Base-by-base conservation (phyloP, 306 rosid species). In the Purshia tridentata region DNA sequence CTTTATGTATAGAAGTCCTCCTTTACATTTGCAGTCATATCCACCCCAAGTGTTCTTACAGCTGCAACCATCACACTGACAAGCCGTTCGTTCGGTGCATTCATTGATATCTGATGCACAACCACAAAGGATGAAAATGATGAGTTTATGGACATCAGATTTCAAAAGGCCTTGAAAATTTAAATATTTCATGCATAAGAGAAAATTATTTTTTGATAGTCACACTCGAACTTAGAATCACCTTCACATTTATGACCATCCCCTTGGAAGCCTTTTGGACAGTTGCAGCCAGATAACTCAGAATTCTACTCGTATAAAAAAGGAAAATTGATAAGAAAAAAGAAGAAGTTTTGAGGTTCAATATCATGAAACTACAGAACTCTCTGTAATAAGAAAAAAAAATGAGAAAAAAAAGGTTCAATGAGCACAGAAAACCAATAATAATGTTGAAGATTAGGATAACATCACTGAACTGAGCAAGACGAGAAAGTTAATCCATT, bases 381-480 rank as follows among this genome's bases (percentile, higher is more conserved):
- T 50, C 6, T 39, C 42, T 4, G n/a, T n/a, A 50, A 52, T 2
- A 23, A 51, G 42, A 5, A 47, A 65, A n/a, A 19, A 19, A 12
- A 11, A 8, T 19, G 29, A 19, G 11, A 6, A 46, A 53, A 18
- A 18, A 51, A 62, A 5, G 4, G 70, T 48, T 68, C n/a, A 54
- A 16, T 41, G 62, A 70, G 35, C 18, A 22, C 40, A 20, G 13
- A 44, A 47, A 78, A 29, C 18, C 4, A 47, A 20, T 46, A 69
- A 35, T 15, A n/a, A 55, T 5, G 69, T 19, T 44, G 8, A 66
- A 79, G 81, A 76, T 55, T 19, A 55, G 74, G 64, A 72, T 44
- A 74, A 73, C 18, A 60, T 54, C 86, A 91, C 99, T 87, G 76
- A 93, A 94, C 99, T 88, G 91, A 91, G 85, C 99, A 94, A 75